Conservation (phyloP, 2,329 filamentous ascomycete genomes). For the Thelonectria discophora region DNA sequence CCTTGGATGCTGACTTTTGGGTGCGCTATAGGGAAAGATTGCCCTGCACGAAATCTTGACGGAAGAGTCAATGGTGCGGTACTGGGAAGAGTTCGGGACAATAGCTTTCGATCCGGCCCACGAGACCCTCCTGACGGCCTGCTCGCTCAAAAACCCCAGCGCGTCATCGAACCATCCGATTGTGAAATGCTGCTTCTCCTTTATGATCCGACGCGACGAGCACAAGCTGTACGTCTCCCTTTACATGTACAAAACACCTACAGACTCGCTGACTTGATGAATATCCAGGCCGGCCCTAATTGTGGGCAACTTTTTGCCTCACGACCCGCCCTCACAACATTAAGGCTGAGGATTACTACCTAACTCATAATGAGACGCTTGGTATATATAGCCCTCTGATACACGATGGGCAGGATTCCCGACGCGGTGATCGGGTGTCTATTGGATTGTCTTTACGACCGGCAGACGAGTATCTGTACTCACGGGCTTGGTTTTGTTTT, state of each 20-base stretch:
- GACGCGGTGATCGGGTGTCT: background rate
- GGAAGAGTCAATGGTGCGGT: conserved; percentile 93
- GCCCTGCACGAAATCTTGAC: conserved; percentile 95
- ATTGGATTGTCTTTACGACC: conserved; percentile 17
- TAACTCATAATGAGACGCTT: conserved; percentile 2
- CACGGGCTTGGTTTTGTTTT: conserved; percentile 13
- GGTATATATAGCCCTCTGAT: conserved; percentile 16
- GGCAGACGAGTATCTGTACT: conserved; percentile 5
- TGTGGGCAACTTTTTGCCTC: conserved; percentile 94
- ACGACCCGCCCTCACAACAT: conserved; percentile 64
- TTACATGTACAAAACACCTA: background rate
- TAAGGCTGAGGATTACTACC: conserved; percentile 20
- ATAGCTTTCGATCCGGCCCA: conserved; percentile 95
- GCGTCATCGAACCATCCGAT: conserved; percentile 74
- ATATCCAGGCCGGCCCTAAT: conserved; percentile 91
- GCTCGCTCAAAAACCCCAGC: conserved; percentile 84
- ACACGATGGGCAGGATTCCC: conserved; percentile 8
- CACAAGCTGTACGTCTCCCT: conserved; percentile 83
- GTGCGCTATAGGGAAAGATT: conserved; percentile 78
- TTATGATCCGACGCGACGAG: conserved; percentile 92
- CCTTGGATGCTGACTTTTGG: conserved; percentile 28
- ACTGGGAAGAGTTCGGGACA: conserved; percentile 99
- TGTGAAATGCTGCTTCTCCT: conserved; percentile 95
- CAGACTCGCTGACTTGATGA: conserved; percentile 44
- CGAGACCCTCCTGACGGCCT: conserved; percentile 94